phyloP scores from a whole-genome alignment of 208 protist genomes.

The Giardia muris region DNA sequence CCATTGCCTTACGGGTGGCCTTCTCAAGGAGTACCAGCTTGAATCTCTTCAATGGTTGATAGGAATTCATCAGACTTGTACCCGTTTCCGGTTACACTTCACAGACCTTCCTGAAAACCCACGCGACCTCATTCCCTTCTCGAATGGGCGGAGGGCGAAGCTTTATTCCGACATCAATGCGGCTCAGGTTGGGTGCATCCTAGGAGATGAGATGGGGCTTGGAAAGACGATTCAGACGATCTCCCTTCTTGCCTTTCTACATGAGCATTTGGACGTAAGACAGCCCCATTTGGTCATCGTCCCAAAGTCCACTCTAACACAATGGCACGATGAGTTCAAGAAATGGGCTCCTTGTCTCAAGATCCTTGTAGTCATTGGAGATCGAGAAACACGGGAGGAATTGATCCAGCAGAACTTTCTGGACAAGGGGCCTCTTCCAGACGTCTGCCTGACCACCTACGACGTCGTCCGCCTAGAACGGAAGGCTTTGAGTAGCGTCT shows the following conservation, averaged over 20 bases:
- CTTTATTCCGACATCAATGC: not conserved
- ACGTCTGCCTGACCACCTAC: conserved; percentile 84
- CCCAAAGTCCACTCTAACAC: conserved; percentile 67
- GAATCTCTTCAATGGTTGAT: not conserved
- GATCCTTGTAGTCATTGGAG: conserved; percentile 72
- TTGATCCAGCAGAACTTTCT: conserved; percentile 37
- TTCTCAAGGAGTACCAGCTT: not conserved
- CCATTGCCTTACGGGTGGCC: not conserved
- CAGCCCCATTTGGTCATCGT: conserved; percentile 48
- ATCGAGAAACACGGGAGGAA: conserved; percentile 62
- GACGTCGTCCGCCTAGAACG: conserved; percentile 76
- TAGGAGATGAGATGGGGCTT: conserved; percentile 97
- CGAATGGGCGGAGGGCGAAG: not conserved
- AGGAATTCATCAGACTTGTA: not conserved
- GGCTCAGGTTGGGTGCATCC: conserved; percentile 62
- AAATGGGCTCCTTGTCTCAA: conserved; percentile 76
- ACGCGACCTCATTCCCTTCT: not conserved
- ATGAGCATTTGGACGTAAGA: not conserved
- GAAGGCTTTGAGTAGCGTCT: conserved; percentile 57
- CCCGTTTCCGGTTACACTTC: not conserved
- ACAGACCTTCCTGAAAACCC: not conserved
- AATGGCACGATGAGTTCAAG: conserved; percentile 83
- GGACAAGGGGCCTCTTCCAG: conserved; percentile 42
- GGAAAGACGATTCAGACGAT: conserved; percentile 41
- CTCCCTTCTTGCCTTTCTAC: not conserved